phyloP scores from a whole-genome alignment of 257 asterid species.

The Scutellaria minor region DNA sequence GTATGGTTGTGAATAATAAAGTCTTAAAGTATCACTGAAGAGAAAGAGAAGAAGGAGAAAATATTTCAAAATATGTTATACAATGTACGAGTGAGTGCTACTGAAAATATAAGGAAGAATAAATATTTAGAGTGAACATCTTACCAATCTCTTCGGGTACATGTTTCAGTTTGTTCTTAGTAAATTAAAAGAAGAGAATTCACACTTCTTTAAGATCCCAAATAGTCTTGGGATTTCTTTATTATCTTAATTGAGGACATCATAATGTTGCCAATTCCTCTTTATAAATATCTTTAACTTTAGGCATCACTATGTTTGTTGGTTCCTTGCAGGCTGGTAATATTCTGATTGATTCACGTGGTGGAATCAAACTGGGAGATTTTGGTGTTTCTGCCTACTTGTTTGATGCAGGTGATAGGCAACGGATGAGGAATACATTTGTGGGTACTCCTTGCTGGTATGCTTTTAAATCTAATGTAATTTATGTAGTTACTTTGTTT shows the following conservation, averaged over 20 bases:
- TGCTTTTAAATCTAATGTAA: conserved; percentile 33
- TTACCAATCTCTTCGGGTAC: not conserved
- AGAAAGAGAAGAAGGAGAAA: not conserved
- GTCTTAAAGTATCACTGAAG: not conserved
- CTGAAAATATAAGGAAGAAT: not conserved
- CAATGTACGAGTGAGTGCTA: conserved; percentile 21
- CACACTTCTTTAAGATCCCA: conserved; percentile 15
- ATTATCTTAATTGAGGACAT: not conserved
- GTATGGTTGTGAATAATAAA: not conserved
- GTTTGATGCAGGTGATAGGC: conserved; percentile 96
- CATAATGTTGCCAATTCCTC: too few relatives aligned
- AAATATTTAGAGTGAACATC: conserved; percentile 1
- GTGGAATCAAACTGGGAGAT: conserved; percentile 94
- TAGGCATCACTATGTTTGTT: conserved; percentile 16
- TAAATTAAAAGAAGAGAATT: conserved; percentile 11
- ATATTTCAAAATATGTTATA: conserved; percentile 20
- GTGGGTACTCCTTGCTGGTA: conserved; percentile 99
- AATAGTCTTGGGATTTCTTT: not conserved
- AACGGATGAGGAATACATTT: conserved; percentile 91
- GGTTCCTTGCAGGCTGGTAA: conserved; percentile 82
- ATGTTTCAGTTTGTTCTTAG: not conserved
- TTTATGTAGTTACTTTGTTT: not conserved
- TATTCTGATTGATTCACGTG: conserved; percentile 82
- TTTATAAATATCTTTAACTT: not conserved
- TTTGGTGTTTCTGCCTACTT: conserved; percentile 98